Evolutionary conservation across 2,329 filamentous ascomycete species (phyloP).

Genomic region (Diplodia corticola): DNA sequence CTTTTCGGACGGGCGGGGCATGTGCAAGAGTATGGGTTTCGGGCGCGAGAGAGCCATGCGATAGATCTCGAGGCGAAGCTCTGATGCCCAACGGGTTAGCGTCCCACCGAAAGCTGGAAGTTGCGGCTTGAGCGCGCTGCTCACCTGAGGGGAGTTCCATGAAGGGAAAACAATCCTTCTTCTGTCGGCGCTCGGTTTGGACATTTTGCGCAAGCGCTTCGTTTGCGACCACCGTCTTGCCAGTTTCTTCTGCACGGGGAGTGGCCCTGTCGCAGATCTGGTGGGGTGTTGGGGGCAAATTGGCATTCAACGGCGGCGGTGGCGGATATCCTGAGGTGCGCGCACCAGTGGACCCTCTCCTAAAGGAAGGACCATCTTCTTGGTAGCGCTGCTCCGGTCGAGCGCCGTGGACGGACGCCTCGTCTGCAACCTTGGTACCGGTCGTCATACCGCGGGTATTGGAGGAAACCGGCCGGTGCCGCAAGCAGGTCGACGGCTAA

Average conservation of each 20-base stretch:
- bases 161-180: slow-evolving; percentile 21
- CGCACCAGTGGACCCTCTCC: neutral
- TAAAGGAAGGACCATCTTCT: neutral
- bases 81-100: slow-evolving; percentile 37
- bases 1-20: slow-evolving; percentile 17
- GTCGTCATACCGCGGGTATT: neutral
- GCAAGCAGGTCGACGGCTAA: neutral
- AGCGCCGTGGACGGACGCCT: neutral
- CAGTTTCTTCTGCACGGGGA: neutral
- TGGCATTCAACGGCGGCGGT: neutral
- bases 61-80: slow-evolving; percentile 49
- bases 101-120: neutral
- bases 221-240: neutral
- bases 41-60: slow-evolving; percentile 38
- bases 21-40: slow-evolving; percentile 35
- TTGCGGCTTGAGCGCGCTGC: neutral
- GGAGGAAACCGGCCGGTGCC: neutral
- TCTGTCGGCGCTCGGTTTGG: neutral
- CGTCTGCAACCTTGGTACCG: neutral
- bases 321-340: neutral
- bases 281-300: neutral
- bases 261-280: neutral
- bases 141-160: slow-evolving; percentile 23
- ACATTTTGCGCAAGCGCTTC: neutral
- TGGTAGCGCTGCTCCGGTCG: neutral